Conservation (phyloP, 345 rosid genomes). For the Boechera stricta region DNA sequence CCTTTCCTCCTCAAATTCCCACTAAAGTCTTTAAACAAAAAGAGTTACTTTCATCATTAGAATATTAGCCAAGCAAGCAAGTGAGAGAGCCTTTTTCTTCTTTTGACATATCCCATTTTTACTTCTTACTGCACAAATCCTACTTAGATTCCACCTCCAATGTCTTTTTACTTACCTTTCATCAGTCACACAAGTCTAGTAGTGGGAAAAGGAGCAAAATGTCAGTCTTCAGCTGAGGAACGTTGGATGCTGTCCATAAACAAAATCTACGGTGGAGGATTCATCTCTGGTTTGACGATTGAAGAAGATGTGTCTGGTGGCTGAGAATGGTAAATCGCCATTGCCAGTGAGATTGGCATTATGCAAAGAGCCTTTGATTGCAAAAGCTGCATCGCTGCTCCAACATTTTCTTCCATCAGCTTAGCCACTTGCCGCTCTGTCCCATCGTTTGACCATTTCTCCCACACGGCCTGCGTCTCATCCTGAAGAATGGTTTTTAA, state of each 20-base stretch:
- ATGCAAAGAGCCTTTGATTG: slow-evolving; percentile 99
- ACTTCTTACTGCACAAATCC: slow-evolving; percentile 41
- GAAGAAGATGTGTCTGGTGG: slow-evolving; percentile 69
- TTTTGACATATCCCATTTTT: slow-evolving; percentile 25
- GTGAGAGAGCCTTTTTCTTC: slow-evolving; percentile 21
- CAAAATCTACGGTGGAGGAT: slow-evolving; percentile 39
- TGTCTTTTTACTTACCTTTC: slow-evolving; percentile 28
- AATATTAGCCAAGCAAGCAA: slow-evolving; percentile 21
- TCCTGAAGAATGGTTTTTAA: slow-evolving; percentile 52
- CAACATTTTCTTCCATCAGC: slow-evolving; percentile 99
- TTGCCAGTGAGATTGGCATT: slow-evolving; percentile 93
- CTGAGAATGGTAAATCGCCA: slow-evolving; percentile 89
- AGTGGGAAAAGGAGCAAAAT: slow-evolving; percentile 26
- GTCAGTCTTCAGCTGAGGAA: slow-evolving; percentile 20
- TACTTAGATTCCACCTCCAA: slow-evolving; percentile 39
- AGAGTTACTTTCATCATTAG: slow-evolving; percentile 31
- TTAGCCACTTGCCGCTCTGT: slow-evolving; percentile 95
- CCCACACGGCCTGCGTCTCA: slow-evolving; percentile 92
- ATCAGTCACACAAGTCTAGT: slow-evolving; percentile 29
- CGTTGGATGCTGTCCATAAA: slow-evolving; percentile 17
- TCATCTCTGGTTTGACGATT: slow-evolving; percentile 68
- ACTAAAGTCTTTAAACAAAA: slow-evolving; percentile 21
- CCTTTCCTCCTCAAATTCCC: not conserved
- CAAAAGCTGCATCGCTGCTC: slow-evolving; percentile 95
- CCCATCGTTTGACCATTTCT: slow-evolving; percentile 95